Evolutionary conservation across 805 yeast species (phyloP), one percentile per base, ranked within the genome.

Genomic region (Wickerhamomyces tratensis): DNA sequence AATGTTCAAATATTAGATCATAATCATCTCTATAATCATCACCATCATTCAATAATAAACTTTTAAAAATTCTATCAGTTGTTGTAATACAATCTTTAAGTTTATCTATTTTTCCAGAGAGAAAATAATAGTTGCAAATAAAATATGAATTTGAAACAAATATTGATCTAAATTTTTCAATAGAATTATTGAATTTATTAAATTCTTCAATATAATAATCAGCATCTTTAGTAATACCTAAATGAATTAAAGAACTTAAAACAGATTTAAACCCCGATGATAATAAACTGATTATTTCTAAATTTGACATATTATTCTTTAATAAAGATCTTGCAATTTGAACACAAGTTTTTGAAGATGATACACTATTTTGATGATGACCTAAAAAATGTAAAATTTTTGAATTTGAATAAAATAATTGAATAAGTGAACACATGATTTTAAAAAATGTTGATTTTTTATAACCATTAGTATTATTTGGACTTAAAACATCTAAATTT

Each of bases 171-270:
- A 42, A 38, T 12, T 44, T 49, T 8, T 37, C 20, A 10, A 51
- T 39, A 0, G 58, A 42, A 2, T 48, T 39, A 36, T 51, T 56
- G 35, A 55, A 46, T 36, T 47, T 56, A 5, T 15, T 14, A 26
- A 75, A 63, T 49, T 83, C 89, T 6, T 63, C 63, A 4, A 69
- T 48, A 57, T 71, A 82, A 52, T 68, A 77, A 3, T 71, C 68
- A 39, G 79, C 69, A 43, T 82, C 87, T 47, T 75, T 76, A 0
- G 78, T 62, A 4, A 79, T 52, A 0, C 89, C 88, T 35, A 76
- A 53, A 34, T 67, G 71, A 13, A 67, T 58, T 41, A 69, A 64
- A 1, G 64, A 51, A 5, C 63, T 56, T 25, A 77, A 59, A 26
- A 76, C 57, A 4, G 44, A 42, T 7, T 60, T 56, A 48, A 75